Conservation (phyloP, 345 rosid species). For the Gossypioides kirkii region DNA sequence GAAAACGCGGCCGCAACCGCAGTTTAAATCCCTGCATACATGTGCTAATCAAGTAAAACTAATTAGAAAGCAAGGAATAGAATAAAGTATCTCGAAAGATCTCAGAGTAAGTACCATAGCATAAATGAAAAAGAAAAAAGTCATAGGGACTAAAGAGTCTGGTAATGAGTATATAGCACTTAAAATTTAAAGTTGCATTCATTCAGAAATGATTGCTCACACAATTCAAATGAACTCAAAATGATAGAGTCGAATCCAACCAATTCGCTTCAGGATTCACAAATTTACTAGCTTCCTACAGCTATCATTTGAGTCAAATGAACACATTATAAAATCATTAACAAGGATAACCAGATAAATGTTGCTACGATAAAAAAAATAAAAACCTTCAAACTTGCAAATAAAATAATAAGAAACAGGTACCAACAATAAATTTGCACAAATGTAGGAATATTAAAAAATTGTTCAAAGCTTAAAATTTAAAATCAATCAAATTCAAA, state of each 20-base stretch:
- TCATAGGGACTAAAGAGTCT: neutral
- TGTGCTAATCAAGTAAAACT: neutral
- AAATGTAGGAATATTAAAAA: neutral
- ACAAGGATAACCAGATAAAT: neutral
- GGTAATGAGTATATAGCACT: no score
- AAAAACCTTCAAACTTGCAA: neutral
- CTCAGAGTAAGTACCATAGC: neutral
- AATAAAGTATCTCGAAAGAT: neutral
- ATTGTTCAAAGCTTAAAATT: neutral
- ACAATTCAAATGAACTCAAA: neutral
- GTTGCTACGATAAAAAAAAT: neutral
- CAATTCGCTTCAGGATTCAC: neutral
- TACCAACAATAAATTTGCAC: neutral
- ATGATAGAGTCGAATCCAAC: neutral
- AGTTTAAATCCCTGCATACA: no score
- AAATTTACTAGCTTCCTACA: slow-evolving; percentile 1
- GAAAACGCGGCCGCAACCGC: no score
- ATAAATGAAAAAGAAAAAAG: neutral
- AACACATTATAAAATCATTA: neutral
- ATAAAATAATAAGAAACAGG: neutral
- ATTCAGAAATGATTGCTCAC: neutral
- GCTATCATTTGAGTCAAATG: neutral
- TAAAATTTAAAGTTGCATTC: no score
- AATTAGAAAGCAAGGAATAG: no score
- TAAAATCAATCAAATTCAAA: neutral